Evolutionary conservation across 768 basidiomycete genomes (phyloP), one percentile per base, ranked within the genome.

Genomic region (Suillus paluster): DNA sequence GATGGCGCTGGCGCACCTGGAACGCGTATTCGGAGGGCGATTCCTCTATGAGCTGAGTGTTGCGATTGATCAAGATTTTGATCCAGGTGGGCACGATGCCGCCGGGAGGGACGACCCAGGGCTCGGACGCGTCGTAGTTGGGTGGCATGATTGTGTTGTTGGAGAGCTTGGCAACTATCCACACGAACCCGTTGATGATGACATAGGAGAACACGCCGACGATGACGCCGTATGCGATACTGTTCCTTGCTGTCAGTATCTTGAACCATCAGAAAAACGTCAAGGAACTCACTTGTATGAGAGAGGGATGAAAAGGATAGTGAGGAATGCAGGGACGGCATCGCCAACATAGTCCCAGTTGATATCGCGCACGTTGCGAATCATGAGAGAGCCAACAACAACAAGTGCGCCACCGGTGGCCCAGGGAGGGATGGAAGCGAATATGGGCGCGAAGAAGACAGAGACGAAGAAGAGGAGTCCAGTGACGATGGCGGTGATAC

Each of bases 271-370:
- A 23, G 46, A 57, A 7, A 17, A 17, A 27, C 15, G 45, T 36
- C 9, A n/a, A 50, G 4, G 10, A 45, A 75, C 84, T 64, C 61
- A 90, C 89, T 92, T 92, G 82, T 86, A 90, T 15, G 89, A 85
- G 21, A 92, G 75, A 11, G 91, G 91, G 62, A 94, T 94, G 58
- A 91, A 83, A 55, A 95, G 80, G 61, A 95, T 78, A 0, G 90
- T 91, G 53, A 95, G 75, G 81, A 95, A 94, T 0, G 93, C 92
- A 14, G 93, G 93, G 0, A 95, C 85, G n/a, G 89, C 84, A 69
- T 95, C 92, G 9, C 93, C 93, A 23, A 91, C 82, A 71, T 94
- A 95, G 69, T 89, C 82, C 93, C 93, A 95, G 75, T 95, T 95
- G 74, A 95, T 89, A 50, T 92, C 92, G 36, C 86, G 82, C 23